Evolutionary conservation across 164 flowering plant genomes (phyloP), one percentile per base, ranked within the genome.

Genomic region (Magnolia changhungtana): DNA sequence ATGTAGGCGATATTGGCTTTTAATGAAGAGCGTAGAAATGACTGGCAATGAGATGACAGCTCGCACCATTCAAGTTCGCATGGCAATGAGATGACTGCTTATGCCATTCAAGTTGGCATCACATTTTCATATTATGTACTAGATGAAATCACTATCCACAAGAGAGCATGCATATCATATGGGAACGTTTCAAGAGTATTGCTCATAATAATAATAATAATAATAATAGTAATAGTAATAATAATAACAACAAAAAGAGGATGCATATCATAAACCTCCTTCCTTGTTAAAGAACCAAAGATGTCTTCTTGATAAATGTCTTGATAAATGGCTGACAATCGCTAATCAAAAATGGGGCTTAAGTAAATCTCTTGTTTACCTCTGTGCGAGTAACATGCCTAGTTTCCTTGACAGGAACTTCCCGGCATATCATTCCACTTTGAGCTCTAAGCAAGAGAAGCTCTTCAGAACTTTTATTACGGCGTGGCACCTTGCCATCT

Each of bases 401-500:
- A 11, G 99, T 94, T 79, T 91, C 98, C 83, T 91, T 96, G 59
- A 93, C 99, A 51, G 95, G 97, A 78, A 83, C 78, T 76, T 89
- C 90, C 84, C 98, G 86, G 84, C 99, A 96, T 76, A 91, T 84
- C 65, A 61, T 70, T 69, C 92, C 97, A 86, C 83, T 87, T 75
- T 86, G 89, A 79, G 75, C 77, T 77, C 90, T 90, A 63, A 76
- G 71, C 74, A 74, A 78, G 63, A 96, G 79, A 78, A 94, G 88
- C 74, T 94, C 94, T 80, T 94, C 97, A 69, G 93, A 88, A 0
- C 84, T 83, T 78, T 88, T 89, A 21, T 78, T 75, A 8, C 80
- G 83, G 29, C 74, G 51, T 63, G 58, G 76, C 55, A 59, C 23
- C 45, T 74, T 69, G 3, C 67, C 71, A 27, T 59, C 76, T 20